A percentile compares a stretch with the other conserved stretches of the same genome.
These are phyloP conservation scores for Hansenula sp. DNA, from an alignment of 1,139 yeast genomes.

Conservation along the genomic window DNA sequence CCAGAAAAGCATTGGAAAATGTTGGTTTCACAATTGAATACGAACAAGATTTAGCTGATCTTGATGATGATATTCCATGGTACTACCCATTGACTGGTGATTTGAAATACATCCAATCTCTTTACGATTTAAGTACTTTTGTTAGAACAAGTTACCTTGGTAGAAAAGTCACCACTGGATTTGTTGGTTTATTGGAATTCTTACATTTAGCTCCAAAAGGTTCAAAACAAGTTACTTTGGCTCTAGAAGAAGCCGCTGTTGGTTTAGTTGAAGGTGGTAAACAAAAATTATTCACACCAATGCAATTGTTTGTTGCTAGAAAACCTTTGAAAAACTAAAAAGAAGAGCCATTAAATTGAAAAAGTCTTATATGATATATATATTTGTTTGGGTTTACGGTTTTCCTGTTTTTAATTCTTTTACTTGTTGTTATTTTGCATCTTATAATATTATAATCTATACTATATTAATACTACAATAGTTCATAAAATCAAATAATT, in stretches of 20 bases:
- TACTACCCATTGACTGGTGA: constrained; percentile 96
- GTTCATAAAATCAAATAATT: constrained; percentile 3
- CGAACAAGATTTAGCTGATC: constrained; percentile 79
- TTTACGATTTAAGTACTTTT: constrained; percentile 76
- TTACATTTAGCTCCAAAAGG: constrained; percentile 92
- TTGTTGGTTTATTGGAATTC: constrained; percentile 77
- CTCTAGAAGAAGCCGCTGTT: constrained; percentile 95
- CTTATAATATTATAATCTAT: not conserved
- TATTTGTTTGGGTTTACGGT: no score
- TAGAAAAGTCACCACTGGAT: constrained; percentile 76
- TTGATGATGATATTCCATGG: constrained; percentile 90
- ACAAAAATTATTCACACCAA: constrained; percentile 87
- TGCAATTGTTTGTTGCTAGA: constrained; percentile 86
- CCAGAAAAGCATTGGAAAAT: constrained; percentile 75
- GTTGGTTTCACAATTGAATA: constrained; percentile 85
- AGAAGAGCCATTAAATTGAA: no score
- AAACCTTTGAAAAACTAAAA: constrained; percentile 47
- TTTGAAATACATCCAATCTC: constrained; percentile 76
- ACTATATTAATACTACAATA: not conserved
- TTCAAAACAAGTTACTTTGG: constrained; percentile 82
- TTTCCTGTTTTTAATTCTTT: not conserved
- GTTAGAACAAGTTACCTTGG: constrained; percentile 88
- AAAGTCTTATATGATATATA: no score
- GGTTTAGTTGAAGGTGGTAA: constrained; percentile 93
- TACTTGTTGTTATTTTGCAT: not conserved